Evolutionary conservation across 2,329 filamentous ascomycete genomes (phyloP).

Genomic region (Apiospora rasikravindrae): DNA sequence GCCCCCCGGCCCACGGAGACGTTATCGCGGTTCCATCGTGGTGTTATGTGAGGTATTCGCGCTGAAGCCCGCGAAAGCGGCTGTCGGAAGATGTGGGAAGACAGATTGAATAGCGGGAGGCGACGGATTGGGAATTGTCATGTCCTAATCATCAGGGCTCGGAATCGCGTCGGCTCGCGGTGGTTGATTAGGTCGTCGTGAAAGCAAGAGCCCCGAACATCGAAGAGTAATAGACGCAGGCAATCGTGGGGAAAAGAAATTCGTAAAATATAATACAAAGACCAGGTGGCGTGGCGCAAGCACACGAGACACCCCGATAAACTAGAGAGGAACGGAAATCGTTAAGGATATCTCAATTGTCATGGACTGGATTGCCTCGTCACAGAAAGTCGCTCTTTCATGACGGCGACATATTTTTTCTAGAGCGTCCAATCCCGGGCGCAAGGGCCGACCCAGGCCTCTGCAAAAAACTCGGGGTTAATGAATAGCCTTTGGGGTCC

Average conservation of each 20-base stretch:
- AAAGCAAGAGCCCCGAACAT: conserved; percentile 19
- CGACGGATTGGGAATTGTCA: conserved; percentile 30
- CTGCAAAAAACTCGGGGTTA: conserved; percentile 13
- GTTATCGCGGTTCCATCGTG: conserved; percentile 49
- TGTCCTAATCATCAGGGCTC: conserved; percentile 27
- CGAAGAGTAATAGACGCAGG: conserved; percentile 3
- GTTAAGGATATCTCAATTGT: conserved; percentile 17
- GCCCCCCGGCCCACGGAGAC: conserved; percentile 43
- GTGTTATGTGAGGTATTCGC: conserved; percentile 44
- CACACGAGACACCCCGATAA: conserved; percentile 1
- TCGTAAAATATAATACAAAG: conserved; percentile 9
- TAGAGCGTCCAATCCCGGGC: conserved; percentile 15
- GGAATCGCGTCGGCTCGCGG: conserved; percentile 16
- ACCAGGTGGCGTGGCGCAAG: conserved; percentile 1
- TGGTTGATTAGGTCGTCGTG: conserved; percentile 10
- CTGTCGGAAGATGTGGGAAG: conserved; percentile 36
- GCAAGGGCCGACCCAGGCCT: background rate
- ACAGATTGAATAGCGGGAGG: conserved; percentile 37
- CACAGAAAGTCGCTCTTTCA: conserved; percentile 22
- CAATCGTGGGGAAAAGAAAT: conserved; percentile 6
- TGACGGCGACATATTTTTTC: conserved; percentile 34
- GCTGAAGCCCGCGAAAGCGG: conserved; percentile 50
- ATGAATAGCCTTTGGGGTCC: background rate
- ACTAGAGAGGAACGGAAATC: background rate
- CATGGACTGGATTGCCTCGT: conserved; percentile 17